A percentile compares a stretch with the other conserved stretches of the same genome.
Evolutionary conservation across 2,329 filamentous ascomycete species (phyloP).

Genomic region (Penicillium palitans): DNA sequence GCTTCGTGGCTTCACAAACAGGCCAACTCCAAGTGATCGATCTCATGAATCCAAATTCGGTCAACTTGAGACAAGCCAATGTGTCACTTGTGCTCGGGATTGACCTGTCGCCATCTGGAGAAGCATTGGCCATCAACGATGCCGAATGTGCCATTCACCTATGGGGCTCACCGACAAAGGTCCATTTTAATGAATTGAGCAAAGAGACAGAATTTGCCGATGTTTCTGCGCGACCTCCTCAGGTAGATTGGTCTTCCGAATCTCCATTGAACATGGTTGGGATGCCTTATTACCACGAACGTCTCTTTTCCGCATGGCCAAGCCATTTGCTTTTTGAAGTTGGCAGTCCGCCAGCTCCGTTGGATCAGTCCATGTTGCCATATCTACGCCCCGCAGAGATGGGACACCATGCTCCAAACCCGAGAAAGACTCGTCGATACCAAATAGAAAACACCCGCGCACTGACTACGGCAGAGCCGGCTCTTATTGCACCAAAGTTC

Average conservation of each 20-base stretch:
- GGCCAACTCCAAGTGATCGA: constrained; percentile 96
- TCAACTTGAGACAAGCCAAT: constrained; percentile 80
- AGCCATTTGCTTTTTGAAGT: constrained; percentile 80
- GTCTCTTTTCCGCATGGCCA: constrained; percentile 85
- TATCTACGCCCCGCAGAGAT: constrained; percentile 71
- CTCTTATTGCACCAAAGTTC: constrained; percentile 79
- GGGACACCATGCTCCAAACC: constrained; percentile 76
- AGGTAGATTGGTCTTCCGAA: constrained; percentile 70
- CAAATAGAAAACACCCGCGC: constrained; percentile 77
- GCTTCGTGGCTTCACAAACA: constrained; percentile 85
- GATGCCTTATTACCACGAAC: constrained; percentile 90
- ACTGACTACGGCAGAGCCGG: constrained; percentile 59
- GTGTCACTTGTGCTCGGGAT: constrained; percentile 75
- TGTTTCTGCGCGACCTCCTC: constrained; percentile 59
- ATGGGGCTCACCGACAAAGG: constrained; percentile 83
- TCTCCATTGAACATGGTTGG: constrained; percentile 82
- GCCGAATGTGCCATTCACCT: constrained; percentile 76
- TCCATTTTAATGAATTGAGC: constrained; percentile 81
- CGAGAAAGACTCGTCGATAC: constrained; percentile 71
- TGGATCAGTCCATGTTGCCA: constrained; percentile 69
- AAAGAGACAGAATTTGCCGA: constrained; percentile 77
- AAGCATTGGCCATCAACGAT: constrained; percentile 79
- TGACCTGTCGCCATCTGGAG: constrained; percentile 83
- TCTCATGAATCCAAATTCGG: constrained; percentile 87
- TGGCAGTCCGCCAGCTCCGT: constrained; percentile 74